A percentile compares a stretch with the other conserved stretches of the same genome.
Conservation (phyloP, 768 basidiomycete species). For the Guyanaporus albipodus region DNA sequence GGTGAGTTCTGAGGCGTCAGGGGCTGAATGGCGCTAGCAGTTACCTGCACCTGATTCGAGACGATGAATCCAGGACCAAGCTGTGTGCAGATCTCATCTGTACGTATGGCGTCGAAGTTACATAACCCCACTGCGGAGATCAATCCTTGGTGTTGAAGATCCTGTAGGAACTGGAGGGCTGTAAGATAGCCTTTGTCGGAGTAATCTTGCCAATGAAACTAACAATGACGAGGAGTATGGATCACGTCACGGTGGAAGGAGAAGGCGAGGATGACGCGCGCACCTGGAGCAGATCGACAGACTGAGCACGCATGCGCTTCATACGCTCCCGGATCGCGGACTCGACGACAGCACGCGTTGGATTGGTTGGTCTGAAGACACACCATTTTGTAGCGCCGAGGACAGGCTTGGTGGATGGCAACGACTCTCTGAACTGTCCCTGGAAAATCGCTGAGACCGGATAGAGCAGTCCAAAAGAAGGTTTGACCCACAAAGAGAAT, state of each 20-base stretch:
- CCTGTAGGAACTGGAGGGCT: conserved; percentile 48
- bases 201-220: conserved; percentile 85
- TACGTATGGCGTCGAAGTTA: conserved; percentile 74
- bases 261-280: conserved; percentile 5
- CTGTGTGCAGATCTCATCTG: conserved; percentile 76
- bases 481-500: conserved; percentile 64
- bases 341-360: conserved; percentile 54
- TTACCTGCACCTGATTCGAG: conserved; percentile 81
- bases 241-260: not conserved
- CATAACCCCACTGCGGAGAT: conserved; percentile 70
- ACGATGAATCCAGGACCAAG: conserved; percentile 69
- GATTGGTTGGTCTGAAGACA: conserved; percentile 54
- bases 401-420: conserved; percentile 40
- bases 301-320: conserved; percentile 55
- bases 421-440: conserved; percentile 63
- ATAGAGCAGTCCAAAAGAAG: not conserved
- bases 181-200: conserved; percentile 45
- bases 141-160: conserved; percentile 55
- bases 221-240: not conserved
- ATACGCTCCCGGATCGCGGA: conserved; percentile 66
- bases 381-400: conserved; percentile 87
- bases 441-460: conserved; percentile 27
- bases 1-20: conserved; percentile 10
- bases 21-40: conserved; percentile 1
- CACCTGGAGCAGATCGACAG: conserved; percentile 74